Evolutionary conservation across 441 rosid species (phyloP), one percentile per base, ranked within the genome.

Genomic region (Euphorbia corollata): DNA sequence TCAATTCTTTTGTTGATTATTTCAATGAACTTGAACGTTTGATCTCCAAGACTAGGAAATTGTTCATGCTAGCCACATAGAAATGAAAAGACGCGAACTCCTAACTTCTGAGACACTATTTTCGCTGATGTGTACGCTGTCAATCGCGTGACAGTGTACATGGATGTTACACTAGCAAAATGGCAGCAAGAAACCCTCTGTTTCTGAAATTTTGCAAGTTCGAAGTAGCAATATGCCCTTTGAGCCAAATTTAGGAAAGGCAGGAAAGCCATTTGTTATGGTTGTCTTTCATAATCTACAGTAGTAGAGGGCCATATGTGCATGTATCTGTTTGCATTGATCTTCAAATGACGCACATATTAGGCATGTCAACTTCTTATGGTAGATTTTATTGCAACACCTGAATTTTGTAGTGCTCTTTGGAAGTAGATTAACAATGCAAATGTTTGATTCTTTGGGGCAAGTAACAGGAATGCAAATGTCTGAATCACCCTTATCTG

Each of bases 1-100:
- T 34, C 23, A 39, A 59, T 43, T 34, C 48, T 18, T 60, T 18
- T 60, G 63, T 18, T 60, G 47, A 60, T 34, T 60, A n/a, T 60
- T 36, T 4, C 8, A 16, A 16, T 13, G 3, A 15, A 2, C 19
- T 32, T 59, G 39, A 36, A 32, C 12, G 43, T 32, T 32, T 15
- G 19, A 38, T 39, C 16, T n/a, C 15, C 13, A 9, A 59, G 36
- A 60, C 19, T 11, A 36, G n/a, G 27, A 2, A 60, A 38, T 60
- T 38, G 64, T 60, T 36, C 38, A 12, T 8, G 38, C 23, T 13
- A 12, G 7, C 22, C 16, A 1, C 18, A 16, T 19, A 19, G 27
- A 34, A 18, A 9, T 36, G 1, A 36, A 13, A 60, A 27, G 38
- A 18, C 23, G 2, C 4, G 32, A 27, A 27, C 32, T 27, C 32